Evolutionary conservation across 306 rosid genomes (phyloP).

Genomic region (Lathyrus tuberosus): DNA sequence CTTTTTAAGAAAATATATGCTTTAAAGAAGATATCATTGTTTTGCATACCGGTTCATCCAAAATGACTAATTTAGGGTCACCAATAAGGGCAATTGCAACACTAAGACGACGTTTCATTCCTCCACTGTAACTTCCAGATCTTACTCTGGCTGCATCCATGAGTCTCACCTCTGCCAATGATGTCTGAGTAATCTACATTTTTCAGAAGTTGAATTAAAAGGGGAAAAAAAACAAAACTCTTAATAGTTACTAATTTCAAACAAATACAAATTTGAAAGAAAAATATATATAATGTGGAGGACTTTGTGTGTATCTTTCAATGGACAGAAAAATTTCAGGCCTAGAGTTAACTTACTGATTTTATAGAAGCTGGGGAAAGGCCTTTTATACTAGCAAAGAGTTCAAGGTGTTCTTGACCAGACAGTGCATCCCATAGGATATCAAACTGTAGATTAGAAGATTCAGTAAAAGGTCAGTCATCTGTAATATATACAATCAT

Average conservation of each 20-base stretch:
- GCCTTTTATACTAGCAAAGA: slow-evolving; percentile 85
- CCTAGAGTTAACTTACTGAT: slow-evolving; percentile 53
- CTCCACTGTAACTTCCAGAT: slow-evolving; percentile 93
- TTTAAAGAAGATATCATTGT: slow-evolving; percentile 11
- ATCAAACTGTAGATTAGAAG: slow-evolving; percentile 65
- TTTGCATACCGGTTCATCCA: slow-evolving; percentile 84
- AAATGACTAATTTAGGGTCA: slow-evolving; percentile 75
- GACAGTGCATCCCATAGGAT: slow-evolving; percentile 85
- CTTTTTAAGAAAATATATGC: slow-evolving; percentile 29
- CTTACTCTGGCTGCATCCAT: slow-evolving; percentile 69
- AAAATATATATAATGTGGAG: slow-evolving; percentile 17
- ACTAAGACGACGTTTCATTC: slow-evolving; percentile 93
- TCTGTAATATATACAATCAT: slow-evolving; percentile 7
- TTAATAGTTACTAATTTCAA: slow-evolving; percentile 18
- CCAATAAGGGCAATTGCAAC: slow-evolving; percentile 91
- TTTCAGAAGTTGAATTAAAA: slow-evolving; percentile 33
- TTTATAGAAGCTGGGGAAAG: slow-evolving; percentile 60
- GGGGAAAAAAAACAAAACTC: slow-evolving; percentile 11
- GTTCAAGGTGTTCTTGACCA: slow-evolving; percentile 82
- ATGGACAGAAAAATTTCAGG: slow-evolving; percentile 28
- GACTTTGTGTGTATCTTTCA: background rate
- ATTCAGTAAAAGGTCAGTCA: slow-evolving; percentile 28
- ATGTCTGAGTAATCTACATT: slow-evolving; percentile 58
- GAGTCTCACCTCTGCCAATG: slow-evolving; percentile 79
- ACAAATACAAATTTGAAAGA: slow-evolving; percentile 12